phyloP scores from a whole-genome alignment of 108 stramenopile species.

The Craspedostauros australis region DNA sequence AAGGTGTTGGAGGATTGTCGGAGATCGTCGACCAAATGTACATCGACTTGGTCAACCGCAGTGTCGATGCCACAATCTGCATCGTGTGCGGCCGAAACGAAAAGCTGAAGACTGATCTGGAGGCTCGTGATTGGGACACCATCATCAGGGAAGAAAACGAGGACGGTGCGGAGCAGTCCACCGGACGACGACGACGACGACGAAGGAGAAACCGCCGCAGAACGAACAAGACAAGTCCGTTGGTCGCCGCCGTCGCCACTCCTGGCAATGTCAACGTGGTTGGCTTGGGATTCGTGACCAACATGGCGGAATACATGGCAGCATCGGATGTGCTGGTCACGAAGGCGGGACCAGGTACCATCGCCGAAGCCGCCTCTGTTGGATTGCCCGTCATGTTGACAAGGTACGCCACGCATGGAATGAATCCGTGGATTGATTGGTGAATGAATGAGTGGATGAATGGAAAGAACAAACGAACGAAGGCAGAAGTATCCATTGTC shows the following conservation, averaged over 20 bases:
- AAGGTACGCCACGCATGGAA: no score
- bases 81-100: conserved; percentile 94
- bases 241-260: not conserved
- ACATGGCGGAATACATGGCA: conserved; percentile 95
- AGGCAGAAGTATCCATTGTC: no score
- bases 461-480: no score
- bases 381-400: conserved; percentile 91
- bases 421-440: no score
- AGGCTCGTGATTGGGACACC: conserved; percentile 58
- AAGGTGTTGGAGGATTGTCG: conserved; percentile 82
- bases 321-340: conserved; percentile 89
- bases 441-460: no score
- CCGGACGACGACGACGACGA: no score
- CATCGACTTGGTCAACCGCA: conserved; percentile 32
- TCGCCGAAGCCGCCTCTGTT: conserved; percentile 91
- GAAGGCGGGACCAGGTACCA: conserved; percentile 97
- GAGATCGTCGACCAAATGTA: conserved; percentile 78
- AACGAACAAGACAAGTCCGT: no score
- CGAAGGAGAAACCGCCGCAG: not conserved
- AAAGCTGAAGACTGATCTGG: conserved; percentile 54
- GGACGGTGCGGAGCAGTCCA: not conserved
- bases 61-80: conserved; percentile 80
- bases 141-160: conserved; percentile 6
- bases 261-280: conserved; percentile 65
- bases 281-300: conserved; percentile 86